phyloP scores from a whole-genome alignment of 257 asterid genomes.

The Knoxia roxburghii region DNA sequence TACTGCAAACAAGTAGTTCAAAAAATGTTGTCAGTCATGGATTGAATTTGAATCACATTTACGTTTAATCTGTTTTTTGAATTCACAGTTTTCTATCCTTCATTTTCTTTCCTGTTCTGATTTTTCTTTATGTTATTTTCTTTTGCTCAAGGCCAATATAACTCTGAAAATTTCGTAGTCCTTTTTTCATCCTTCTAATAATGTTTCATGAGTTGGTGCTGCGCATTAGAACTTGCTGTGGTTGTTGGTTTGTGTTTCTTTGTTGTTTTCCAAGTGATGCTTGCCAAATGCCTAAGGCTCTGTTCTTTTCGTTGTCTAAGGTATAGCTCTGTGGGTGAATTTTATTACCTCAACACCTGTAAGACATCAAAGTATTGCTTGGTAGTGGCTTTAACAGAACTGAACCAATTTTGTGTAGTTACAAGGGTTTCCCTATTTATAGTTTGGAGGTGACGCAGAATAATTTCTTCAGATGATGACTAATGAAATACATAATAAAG shows the following conservation, averaged over 20 bases:
- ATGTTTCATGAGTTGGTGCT: no score
- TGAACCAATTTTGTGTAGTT: background rate
- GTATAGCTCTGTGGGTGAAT: background rate
- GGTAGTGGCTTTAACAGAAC: background rate
- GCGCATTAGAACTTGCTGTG: no score
- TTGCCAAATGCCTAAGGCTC: no score
- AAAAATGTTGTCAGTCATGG: no score
- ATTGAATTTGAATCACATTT: background rate
- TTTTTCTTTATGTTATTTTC: no score
- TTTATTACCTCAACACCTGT: background rate
- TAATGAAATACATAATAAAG: background rate
- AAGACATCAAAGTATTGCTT: no score
- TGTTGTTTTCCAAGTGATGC: no score
- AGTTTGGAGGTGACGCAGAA: background rate
- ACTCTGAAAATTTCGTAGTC: background rate
- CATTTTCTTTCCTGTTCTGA: no score
- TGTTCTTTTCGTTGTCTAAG: background rate
- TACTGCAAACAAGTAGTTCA: background rate
- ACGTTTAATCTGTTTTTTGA: background rate
- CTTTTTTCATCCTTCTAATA: background rate
- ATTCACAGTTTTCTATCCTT: background rate
- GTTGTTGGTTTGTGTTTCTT: no score
- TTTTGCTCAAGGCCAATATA: background rate
- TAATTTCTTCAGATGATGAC: background rate
- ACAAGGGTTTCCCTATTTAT: background rate